Evolutionary conservation across 2,329 filamentous ascomycete genomes (phyloP).

Genomic region (Mariannaea elegans): DNA sequence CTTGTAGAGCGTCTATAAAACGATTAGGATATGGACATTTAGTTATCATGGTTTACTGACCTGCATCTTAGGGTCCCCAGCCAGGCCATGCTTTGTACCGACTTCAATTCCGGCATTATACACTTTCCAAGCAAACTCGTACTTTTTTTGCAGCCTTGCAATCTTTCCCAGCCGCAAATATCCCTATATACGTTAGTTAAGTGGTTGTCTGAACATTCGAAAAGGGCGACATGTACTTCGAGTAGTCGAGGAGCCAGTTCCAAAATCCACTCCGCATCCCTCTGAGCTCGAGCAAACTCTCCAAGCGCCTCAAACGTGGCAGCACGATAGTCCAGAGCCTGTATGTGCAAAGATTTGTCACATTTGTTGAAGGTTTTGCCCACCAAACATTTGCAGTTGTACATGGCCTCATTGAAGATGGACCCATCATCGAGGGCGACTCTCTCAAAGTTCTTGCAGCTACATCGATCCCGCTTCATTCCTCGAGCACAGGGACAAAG

Average conservation of each 20-base stretch:
- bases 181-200: conserved; percentile 43
- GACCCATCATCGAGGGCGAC: conserved; percentile 44
- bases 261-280: conserved; percentile 54
- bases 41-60: conserved; percentile 29
- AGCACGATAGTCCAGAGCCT: conserved; percentile 53
- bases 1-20: conserved; percentile 45
- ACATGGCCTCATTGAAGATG: conserved; percentile 54
- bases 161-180: conserved; percentile 54
- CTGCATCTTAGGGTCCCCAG: conserved; percentile 45
- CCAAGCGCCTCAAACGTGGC: conserved; percentile 51
- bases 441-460: conserved; percentile 51
- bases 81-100: conserved; percentile 38
- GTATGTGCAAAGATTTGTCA: conserved; percentile 48
- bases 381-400: conserved; percentile 48
- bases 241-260: conserved; percentile 52
- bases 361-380: conserved; percentile 52
- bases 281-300: conserved; percentile 49
- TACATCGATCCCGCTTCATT: conserved; percentile 48
- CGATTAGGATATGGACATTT: conserved; percentile 1
- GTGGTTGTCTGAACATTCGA: neutral
- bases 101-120: conserved; percentile 51
- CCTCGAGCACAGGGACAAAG: conserved; percentile 46
- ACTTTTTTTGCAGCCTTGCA: conserved; percentile 48
- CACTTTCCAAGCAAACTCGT: conserved; percentile 51
- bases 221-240: conserved; percentile 43